These are phyloP conservation scores for Cercospora brassicicola DNA, from an alignment of 2,329 filamentous ascomycete genomes.

Conservation along the genomic window DNA sequence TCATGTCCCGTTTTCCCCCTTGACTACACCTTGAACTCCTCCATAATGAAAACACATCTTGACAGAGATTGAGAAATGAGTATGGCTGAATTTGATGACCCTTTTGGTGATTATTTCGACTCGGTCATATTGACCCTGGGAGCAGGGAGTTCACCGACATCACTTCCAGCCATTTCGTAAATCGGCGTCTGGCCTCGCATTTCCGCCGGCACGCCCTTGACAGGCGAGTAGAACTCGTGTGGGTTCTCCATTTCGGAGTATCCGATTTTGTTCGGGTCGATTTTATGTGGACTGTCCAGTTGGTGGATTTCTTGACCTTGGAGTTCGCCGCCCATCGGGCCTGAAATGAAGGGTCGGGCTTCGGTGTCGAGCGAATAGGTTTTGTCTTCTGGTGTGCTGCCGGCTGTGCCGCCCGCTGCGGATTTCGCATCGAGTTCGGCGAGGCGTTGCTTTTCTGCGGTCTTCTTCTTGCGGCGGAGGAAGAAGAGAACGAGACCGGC, in stretches of 20 bases:
- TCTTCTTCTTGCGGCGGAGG: slow-evolving; percentile 31
- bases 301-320: slow-evolving; percentile 39
- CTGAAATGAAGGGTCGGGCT: slow-evolving; percentile 31
- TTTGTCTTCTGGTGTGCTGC: slow-evolving; percentile 3
- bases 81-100: neutral
- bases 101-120: neutral
- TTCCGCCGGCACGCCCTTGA: slow-evolving; percentile 26
- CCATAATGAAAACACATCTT: neutral
- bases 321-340: slow-evolving; percentile 39
- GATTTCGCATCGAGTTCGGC: slow-evolving; percentile 37
- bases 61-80: neutral
- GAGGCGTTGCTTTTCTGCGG: slow-evolving; percentile 28
- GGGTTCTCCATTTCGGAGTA: slow-evolving; percentile 39
- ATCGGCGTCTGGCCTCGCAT: slow-evolving; percentile 34
- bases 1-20: neutral
- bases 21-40: neutral
- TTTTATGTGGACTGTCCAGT: slow-evolving; percentile 33
- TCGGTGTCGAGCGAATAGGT: slow-evolving; percentile 17
- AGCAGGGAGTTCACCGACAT: slow-evolving; percentile 32
- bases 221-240: slow-evolving; percentile 23
- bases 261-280: slow-evolving; percentile 37
- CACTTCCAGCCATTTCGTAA: slow-evolving; percentile 36
- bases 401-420: slow-evolving; percentile 22
- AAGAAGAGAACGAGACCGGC: slow-evolving; percentile 33
- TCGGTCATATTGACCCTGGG: slow-evolving; percentile 11